Percentiles rank a stretch among this genome's conserved stretches.
Evolutionary conservation across 441 rosid genomes (phyloP).

Genomic region (Mallotus repandus): DNA sequence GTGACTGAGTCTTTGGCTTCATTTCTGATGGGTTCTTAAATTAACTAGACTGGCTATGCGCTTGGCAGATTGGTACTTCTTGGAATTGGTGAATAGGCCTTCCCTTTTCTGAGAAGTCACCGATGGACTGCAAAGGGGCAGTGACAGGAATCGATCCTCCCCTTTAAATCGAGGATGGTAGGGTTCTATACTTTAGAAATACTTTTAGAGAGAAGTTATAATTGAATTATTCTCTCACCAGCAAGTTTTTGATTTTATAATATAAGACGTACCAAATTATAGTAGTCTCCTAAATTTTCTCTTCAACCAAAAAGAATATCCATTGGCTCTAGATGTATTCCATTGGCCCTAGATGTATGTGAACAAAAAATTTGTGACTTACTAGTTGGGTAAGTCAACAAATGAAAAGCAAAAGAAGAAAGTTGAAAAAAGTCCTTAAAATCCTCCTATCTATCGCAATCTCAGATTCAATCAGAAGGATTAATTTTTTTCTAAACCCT

Average conservation of each 20-base stretch:
- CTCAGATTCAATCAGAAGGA: too few relatives aligned
- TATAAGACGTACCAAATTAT: conserved; percentile 18
- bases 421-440: too few relatives aligned
- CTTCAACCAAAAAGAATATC: background rate
- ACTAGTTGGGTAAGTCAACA: too few relatives aligned
- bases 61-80: conserved; percentile 63
- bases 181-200: too few relatives aligned
- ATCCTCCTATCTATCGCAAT: too few relatives aligned
- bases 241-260: conserved; percentile 21
- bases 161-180: too few relatives aligned
- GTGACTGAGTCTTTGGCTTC: conserved; percentile 24
- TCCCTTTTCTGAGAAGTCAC: conserved; percentile 40
- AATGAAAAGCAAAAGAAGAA: too few relatives aligned
- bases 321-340: too few relatives aligned
- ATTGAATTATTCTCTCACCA: too few relatives aligned
- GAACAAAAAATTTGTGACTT: background rate
- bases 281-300: background rate
- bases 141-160: too few relatives aligned
- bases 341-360: background rate
- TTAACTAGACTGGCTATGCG: conserved; percentile 44
- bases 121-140: conserved; percentile 56
- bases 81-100: conserved; percentile 41
- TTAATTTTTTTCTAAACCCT: too few relatives aligned
- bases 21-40: conserved; percentile 56
- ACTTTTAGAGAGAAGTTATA: too few relatives aligned